These are phyloP conservation scores for Hamiltosporidium magnivora DNA, from an alignment of 371 early-diverging fungal species.

Conservation along the genomic window DNA sequence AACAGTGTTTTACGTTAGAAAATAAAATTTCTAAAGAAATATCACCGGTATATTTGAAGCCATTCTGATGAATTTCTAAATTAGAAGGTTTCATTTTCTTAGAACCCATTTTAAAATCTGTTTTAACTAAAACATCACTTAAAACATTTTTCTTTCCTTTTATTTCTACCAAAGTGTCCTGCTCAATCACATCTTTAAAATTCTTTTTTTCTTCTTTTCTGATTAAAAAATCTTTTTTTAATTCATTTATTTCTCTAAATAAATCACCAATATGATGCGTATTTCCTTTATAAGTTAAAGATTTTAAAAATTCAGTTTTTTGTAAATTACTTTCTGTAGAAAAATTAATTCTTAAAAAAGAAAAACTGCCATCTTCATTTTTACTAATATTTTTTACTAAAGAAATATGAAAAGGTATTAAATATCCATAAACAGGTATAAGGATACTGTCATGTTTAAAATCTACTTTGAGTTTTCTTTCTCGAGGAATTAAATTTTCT, in stretches of 20 bases:
- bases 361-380: constrained; percentile 23
- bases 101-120: constrained; percentile 40
- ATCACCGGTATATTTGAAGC: constrained; percentile 43
- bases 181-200: constrained; percentile 25
- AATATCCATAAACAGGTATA: constrained; percentile 46
- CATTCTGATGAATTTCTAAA: constrained; percentile 57
- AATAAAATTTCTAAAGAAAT: constrained; percentile 45
- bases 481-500: constrained; percentile 46
- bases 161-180: constrained; percentile 39
- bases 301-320: constrained; percentile 21
- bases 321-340: constrained; percentile 2
- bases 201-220: constrained; percentile 19
- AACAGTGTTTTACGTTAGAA: constrained; percentile 51
- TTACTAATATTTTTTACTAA: constrained; percentile 46
- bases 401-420: constrained; percentile 54
- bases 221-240: constrained; percentile 35
- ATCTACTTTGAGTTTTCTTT: constrained; percentile 39
- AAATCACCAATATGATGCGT: constrained; percentile 6
- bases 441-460: constrained; percentile 33
- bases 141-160: constrained; percentile 29
- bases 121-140: constrained; percentile 40
- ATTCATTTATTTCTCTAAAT: constrained; percentile 37
- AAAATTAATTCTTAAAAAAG: constrained; percentile 47
- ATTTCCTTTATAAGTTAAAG: constrained; percentile 26
- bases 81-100: constrained; percentile 43